A percentile compares a stretch with the other conserved stretches of the same genome.
Conservation (phyloP, 345 rosid species). For the Camelina hispida region DNA sequence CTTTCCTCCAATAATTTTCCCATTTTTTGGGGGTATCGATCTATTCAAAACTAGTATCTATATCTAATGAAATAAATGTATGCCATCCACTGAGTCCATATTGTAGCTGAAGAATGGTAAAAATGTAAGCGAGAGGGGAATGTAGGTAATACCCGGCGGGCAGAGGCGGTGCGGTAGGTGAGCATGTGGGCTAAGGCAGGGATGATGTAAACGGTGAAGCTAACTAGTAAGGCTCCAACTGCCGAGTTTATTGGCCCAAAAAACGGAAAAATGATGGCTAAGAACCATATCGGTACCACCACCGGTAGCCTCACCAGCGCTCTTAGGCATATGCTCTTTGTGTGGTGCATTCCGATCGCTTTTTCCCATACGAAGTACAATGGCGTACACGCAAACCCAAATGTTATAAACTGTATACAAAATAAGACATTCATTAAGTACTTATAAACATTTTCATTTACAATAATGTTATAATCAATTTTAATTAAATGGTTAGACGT, state of each 20-base stretch:
- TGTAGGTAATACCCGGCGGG: conserved; percentile 72
- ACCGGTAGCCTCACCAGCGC: conserved; percentile 92
- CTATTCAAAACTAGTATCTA: conserved; percentile 3
- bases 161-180: conserved; percentile 89
- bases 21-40: background rate
- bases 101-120: background rate
- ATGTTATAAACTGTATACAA: conserved; percentile 79
- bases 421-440: no score
- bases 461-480: background rate
- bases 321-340: conserved; percentile 75
- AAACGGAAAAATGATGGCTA: conserved; percentile 95
- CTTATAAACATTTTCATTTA: background rate
- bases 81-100: background rate
- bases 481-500: background rate
- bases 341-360: conserved; percentile 94
- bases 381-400: conserved; percentile 97
- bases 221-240: conserved; percentile 93
- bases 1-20: conserved; percentile 15
- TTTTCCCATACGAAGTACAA: conserved; percentile 98
- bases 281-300: conserved; percentile 94
- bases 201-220: conserved; percentile 97
- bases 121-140: background rate
- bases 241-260: conserved; percentile 98
- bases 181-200: conserved; percentile 96
- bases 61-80: background rate